Conservation (phyloP, 164 flowering plant species). For the Pachysandra terminalis region DNA sequence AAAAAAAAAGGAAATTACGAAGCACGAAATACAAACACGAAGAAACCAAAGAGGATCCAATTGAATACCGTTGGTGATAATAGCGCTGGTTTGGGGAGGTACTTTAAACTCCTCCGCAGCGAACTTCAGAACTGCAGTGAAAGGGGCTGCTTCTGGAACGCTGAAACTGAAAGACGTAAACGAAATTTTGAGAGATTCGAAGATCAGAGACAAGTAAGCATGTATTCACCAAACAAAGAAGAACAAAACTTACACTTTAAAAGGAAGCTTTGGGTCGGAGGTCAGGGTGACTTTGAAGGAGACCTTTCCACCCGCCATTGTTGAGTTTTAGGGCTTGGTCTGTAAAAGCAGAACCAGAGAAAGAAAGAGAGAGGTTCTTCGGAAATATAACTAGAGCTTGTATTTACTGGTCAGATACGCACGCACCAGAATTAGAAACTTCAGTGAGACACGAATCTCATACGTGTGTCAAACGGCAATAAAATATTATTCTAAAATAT, state of each 20-base stretch:
- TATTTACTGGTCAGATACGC: no score
- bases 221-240: background rate
- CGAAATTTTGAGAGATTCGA: background rate
- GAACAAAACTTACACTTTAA: slow-evolving; percentile 69
- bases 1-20: background rate
- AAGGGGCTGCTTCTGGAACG: slow-evolving; percentile 97
- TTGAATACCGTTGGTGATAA: slow-evolving; percentile 84
- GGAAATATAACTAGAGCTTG: no score
- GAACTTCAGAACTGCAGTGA: slow-evolving; percentile 91
- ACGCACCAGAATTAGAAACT: no score
- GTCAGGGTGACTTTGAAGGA: slow-evolving; percentile 95
- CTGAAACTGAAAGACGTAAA: slow-evolving; percentile 53
- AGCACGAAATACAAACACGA: background rate
- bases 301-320: slow-evolving; percentile 82
- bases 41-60: background rate
- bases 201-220: background rate
- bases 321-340: background rate
- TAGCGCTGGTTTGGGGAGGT: slow-evolving; percentile 99
- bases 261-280: slow-evolving; percentile 97
- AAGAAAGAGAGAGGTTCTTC: background rate
- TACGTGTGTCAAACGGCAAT: no score
- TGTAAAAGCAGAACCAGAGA: background rate
- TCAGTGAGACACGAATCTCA: no score
- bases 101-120: slow-evolving; percentile 99
- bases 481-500: no score